Evolutionary conservation across 257 asterid species (phyloP).

Genomic region (Penstemon eatonii): DNA sequence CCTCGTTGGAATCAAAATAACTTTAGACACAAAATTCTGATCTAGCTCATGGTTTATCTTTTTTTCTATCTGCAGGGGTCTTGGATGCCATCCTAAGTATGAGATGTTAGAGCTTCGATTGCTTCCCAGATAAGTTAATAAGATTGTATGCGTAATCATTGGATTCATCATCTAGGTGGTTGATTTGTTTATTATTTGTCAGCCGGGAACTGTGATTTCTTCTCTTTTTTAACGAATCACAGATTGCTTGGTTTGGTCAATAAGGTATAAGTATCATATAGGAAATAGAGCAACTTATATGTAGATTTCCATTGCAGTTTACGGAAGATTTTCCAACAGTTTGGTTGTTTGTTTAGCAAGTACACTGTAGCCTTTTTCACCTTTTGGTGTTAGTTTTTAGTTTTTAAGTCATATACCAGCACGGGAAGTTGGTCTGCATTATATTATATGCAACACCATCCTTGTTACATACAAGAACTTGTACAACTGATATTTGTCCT

Average conservation of each 20-base stretch:
- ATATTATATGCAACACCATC: conserved; percentile 17
- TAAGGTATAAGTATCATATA: conserved; percentile 24
- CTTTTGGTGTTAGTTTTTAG: conserved; percentile 26
- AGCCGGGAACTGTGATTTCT: conserved; percentile 65
- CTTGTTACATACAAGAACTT: too few species aligned
- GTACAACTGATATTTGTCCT: too few species aligned
- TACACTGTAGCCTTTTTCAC: conserved; percentile 4
- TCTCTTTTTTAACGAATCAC: conserved; percentile 41
- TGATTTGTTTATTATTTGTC: conserved; percentile 51
- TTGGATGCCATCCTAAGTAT: conserved; percentile 24
- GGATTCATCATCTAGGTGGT: conserved; percentile 31
- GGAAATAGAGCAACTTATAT: conserved; percentile 26
- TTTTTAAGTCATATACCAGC: conserved; percentile 19
- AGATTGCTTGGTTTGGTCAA: conserved; percentile 45
- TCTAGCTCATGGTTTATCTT: conserved; percentile 6
- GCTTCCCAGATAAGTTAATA: conserved; percentile 32
- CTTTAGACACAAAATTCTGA: background rate
- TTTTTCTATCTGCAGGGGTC: conserved; percentile 45
- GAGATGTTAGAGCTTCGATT: conserved; percentile 33
- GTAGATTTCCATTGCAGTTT: conserved; percentile 28
- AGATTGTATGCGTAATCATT: conserved; percentile 30
- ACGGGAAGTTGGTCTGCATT: conserved; percentile 18
- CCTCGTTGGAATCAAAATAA: background rate
- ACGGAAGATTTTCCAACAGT: conserved; percentile 21
- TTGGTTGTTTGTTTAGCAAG: conserved; percentile 26